Percentiles rank a stretch among this genome's conserved stretches.
These are phyloP conservation scores for Ceratobasidium sp. DNA, from an alignment of 1,284 basidiomycete genomes.

Conservation along the genomic window DNA sequence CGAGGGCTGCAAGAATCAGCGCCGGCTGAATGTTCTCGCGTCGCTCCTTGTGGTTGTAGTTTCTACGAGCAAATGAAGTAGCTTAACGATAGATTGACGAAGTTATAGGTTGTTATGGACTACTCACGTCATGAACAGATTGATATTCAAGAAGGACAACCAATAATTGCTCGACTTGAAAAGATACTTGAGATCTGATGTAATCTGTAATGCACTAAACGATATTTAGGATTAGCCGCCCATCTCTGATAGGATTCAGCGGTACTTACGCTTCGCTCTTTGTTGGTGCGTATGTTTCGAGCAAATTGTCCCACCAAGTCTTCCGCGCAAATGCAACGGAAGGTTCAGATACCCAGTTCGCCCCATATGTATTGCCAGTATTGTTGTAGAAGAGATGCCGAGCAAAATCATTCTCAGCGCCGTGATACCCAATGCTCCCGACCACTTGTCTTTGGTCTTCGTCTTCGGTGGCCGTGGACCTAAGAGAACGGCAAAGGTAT, in stretches of 20 bases:
- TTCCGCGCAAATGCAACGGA: conserved; percentile 62
- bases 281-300: conserved; percentile 59
- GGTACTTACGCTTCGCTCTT: conserved; percentile 34
- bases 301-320: conserved; percentile 76
- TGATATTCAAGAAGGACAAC: conserved; percentile 35
- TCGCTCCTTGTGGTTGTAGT: conserved; percentile 62
- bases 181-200: conserved; percentile 65
- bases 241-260: neutral
- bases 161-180: conserved; percentile 47
- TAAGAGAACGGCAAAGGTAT: neutral
- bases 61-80: conserved; percentile 55
- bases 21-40: conserved; percentile 66
- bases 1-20: conserved; percentile 66
- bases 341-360: conserved; percentile 37
- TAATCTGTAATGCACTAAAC: conserved; percentile 58
- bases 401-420: neutral
- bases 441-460: conserved; percentile 12
- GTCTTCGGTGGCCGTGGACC: conserved; percentile 13
- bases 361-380: neutral
- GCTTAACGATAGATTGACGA: neutral
- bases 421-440: conserved; percentile 1
- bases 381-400: conserved; percentile 14
- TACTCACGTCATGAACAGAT: conserved; percentile 47
- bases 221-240: conserved; percentile 43
- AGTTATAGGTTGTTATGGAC: neutral